Evolutionary conservation across 495 filamentous ascomycete genomes (phyloP).

Genomic region (Bacidia gigantensis): DNA sequence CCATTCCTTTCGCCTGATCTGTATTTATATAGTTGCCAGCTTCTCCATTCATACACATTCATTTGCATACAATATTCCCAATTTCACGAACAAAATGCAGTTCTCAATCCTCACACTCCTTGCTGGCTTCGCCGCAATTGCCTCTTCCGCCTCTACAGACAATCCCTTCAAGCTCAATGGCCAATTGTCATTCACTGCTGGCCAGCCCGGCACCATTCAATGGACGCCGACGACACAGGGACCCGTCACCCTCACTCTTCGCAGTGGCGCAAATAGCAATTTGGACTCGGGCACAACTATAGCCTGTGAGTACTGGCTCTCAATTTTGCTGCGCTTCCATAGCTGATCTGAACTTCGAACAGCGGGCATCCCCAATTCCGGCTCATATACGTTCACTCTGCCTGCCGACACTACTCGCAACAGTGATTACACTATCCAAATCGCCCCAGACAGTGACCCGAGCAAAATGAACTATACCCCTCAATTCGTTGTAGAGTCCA

Average conservation of each 20-base stretch:
- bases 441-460: constrained; percentile 34
- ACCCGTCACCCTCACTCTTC: constrained; percentile 40
- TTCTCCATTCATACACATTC: not conserved
- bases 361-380: constrained; percentile 43
- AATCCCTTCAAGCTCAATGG: constrained; percentile 44
- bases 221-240: constrained; percentile 42
- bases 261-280: constrained; percentile 34
- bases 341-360: not conserved
- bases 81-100: constrained; percentile 29
- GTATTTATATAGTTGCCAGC: not conserved
- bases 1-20: not conserved
- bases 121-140: constrained; percentile 28
- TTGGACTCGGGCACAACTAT: constrained; percentile 33
- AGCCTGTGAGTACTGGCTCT: constrained; percentile 41
- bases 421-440: constrained; percentile 46
- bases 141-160: constrained; percentile 20
- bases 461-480: constrained; percentile 43
- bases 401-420: constrained; percentile 29
- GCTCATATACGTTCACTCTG: constrained; percentile 43
- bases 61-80: not conserved
- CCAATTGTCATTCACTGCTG: constrained; percentile 36
- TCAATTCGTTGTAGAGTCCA: constrained; percentile 40
- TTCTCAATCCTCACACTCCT: constrained; percentile 24
- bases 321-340: not conserved
- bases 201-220: constrained; percentile 34